Percentiles rank a stretch among this genome's conserved stretches.
These are phyloP conservation scores for Ophiostoma sp. DNA, from an alignment of 2,329 filamentous ascomycete species.

Conservation along the genomic window DNA sequence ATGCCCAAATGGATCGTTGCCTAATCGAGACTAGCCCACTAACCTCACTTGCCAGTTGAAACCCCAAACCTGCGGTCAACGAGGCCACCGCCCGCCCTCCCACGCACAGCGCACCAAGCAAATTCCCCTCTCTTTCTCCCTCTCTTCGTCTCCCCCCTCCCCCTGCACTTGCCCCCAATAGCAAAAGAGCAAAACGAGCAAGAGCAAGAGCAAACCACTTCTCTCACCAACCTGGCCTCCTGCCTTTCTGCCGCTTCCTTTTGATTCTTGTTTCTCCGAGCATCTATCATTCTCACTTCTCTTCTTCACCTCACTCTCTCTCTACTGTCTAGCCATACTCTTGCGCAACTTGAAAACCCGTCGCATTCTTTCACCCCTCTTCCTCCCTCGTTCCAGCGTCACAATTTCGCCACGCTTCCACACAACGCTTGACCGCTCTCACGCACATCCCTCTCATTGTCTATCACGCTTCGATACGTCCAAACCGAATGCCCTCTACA, in stretches of 20 bases:
- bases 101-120: constrained; percentile 1
- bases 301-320: neutral
- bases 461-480: neutral
- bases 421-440: constrained; percentile 8
- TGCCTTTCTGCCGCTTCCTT: constrained; percentile 10
- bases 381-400: neutral
- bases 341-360: neutral
- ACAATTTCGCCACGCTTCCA: neutral
- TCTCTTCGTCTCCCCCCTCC: constrained; percentile 1
- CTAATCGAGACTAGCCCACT: constrained; percentile 17
- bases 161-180: constrained; percentile 15
- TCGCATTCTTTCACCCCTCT: neutral
- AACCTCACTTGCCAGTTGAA: constrained; percentile 10
- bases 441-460: neutral
- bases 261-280: constrained; percentile 4
- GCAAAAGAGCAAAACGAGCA: constrained; percentile 5
- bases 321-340: too few relatives aligned
- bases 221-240: neutral
- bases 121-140: constrained; percentile 13
- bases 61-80: constrained; percentile 23
- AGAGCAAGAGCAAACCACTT: neutral
- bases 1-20: constrained; percentile 1
- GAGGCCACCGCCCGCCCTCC: constrained; percentile 12
- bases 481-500: constrained; percentile 15
- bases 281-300: neutral